Evolutionary conservation across 768 basidiomycete genomes (phyloP).

Genomic region (Fistulinella prunicolor): DNA sequence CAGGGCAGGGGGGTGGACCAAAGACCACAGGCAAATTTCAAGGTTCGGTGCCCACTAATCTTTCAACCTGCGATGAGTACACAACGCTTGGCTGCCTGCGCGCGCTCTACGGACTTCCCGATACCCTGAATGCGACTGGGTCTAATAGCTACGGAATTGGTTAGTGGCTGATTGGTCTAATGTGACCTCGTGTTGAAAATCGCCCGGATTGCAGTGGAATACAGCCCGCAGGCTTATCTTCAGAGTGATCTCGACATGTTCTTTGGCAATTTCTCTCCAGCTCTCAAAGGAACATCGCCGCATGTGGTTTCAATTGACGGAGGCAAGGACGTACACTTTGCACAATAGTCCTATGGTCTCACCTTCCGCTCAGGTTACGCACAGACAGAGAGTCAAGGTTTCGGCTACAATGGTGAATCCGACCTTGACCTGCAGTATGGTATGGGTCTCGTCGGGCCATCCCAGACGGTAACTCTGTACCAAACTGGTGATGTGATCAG

Average conservation of each 20-base stretch:
- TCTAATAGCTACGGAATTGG: slow-evolving; percentile 32
- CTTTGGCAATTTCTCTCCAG: slow-evolving; percentile 26
- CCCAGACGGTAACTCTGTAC: slow-evolving; percentile 29
- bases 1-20: slow-evolving; percentile 13
- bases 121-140: slow-evolving; percentile 12
- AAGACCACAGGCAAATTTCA: slow-evolving; percentile 19
- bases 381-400: slow-evolving; percentile 25
- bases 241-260: slow-evolving; percentile 31
- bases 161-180: slow-evolving; percentile 2
- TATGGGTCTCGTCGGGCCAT: slow-evolving; percentile 27
- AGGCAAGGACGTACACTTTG: slow-evolving; percentile 12
- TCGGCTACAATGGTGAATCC: slow-evolving; percentile 30
- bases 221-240: slow-evolving; percentile 31
- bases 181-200: neutral
- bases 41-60: slow-evolving; percentile 1
- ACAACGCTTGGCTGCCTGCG: slow-evolving; percentile 32
- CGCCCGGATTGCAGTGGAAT: slow-evolving; percentile 25
- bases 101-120: slow-evolving; percentile 25
- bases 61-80: slow-evolving; percentile 24
- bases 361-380: slow-evolving; percentile 19
- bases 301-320: slow-evolving; percentile 32
- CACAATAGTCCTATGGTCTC: neutral
- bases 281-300: slow-evolving; percentile 24
- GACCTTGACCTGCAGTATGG: slow-evolving; percentile 33
- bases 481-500: slow-evolving; percentile 30